Evolutionary conservation across 2,329 filamentous ascomycete species (phyloP), one percentile per base, ranked within the genome.

Genomic region (Aspergillus sp.): DNA sequence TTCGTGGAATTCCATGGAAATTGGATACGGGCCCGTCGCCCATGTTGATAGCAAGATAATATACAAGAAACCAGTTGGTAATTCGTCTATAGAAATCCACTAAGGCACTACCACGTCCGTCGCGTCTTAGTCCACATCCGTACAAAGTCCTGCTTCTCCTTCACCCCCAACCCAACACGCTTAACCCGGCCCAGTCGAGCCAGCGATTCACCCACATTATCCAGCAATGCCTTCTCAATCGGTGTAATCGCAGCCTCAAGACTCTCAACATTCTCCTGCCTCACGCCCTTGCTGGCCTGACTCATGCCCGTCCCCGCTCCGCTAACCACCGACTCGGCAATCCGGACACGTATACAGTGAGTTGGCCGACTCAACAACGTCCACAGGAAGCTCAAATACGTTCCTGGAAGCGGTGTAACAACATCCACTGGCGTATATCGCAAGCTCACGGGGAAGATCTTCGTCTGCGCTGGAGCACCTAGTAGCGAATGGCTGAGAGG

Each of bases 371-470:
- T 88, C 30, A 95, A 81, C 7, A 97, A 74, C 46, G 84, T 86
- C 90, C 90, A 98, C 7, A 96, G 63, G 65, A 96, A 96, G 2
- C 73, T 72, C 5, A 79, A 45, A 67, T 87, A 90, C 23, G 78
- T 77, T 10, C 85, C 83, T 0, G 93, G 90, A 0, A 98, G 74
- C 0, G 93, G 91, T 0, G 93, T 96, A 0, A 91, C 95, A 49
- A 97, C 84, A 64, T 97, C 90, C 4, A 85, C 79, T 0, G 91
- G 87, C 0, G 88, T 86, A 67, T 97, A 98, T 45, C 90, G 83
- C 53, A 98, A 75, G 66, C 86, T 95, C 51, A 98, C 79, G 1
- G 93, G 90, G 71, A 94, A 97, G 56, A 98, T 88, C 62, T 84
- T 86, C 7, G 84, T 84, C 46, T 79, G 75, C 5, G 80, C 66